phyloP scores from a whole-genome alignment of 2,329 filamentous ascomycete genomes.

The Aciculosporium take region DNA sequence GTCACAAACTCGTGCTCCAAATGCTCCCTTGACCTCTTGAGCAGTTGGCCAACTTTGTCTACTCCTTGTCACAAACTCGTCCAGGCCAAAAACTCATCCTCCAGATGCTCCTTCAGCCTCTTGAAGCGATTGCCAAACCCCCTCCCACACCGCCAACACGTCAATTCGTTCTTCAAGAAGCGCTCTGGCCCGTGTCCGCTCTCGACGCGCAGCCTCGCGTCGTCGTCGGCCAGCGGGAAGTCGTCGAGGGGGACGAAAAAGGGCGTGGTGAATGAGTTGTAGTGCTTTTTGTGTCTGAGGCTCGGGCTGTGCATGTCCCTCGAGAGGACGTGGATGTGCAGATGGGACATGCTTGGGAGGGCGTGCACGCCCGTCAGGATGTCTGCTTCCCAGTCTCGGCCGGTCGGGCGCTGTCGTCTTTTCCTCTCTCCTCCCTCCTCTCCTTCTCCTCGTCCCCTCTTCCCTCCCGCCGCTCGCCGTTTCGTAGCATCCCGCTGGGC shows the following conservation, averaged over 20 bases:
- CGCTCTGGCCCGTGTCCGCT: constrained; percentile 32
- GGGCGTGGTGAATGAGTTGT: constrained; percentile 76
- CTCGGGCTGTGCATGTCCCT: constrained; percentile 60
- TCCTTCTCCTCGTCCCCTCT: too few relatives aligned
- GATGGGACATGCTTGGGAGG: constrained; percentile 77
- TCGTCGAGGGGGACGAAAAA: constrained; percentile 69
- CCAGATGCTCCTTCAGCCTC: constrained; percentile 61
- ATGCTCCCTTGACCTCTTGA: too few relatives aligned
- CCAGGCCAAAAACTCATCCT: constrained; percentile 63
- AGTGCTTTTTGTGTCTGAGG: constrained; percentile 73
- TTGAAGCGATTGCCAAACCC: constrained; percentile 64
- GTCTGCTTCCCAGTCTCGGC: constrained; percentile 59
- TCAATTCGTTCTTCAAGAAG: constrained; percentile 53
- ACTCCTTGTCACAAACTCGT: constrained; percentile 38
- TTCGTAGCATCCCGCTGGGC: too few relatives aligned
- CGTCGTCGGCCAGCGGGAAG: constrained; percentile 57
- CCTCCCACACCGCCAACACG: constrained; percentile 72
- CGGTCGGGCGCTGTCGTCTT: constrained; percentile 8
- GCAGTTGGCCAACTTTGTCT: too few relatives aligned
- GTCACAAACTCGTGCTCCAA: too few relatives aligned
- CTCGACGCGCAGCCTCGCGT: constrained; percentile 44
- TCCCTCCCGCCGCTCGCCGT: too few relatives aligned
- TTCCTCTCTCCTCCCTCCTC: neutral
- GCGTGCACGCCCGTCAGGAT: constrained; percentile 72
- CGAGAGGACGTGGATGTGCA: constrained; percentile 81